phyloP scores from a whole-genome alignment of 2,329 filamentous ascomycete species.

The Xylaria sp. region DNA sequence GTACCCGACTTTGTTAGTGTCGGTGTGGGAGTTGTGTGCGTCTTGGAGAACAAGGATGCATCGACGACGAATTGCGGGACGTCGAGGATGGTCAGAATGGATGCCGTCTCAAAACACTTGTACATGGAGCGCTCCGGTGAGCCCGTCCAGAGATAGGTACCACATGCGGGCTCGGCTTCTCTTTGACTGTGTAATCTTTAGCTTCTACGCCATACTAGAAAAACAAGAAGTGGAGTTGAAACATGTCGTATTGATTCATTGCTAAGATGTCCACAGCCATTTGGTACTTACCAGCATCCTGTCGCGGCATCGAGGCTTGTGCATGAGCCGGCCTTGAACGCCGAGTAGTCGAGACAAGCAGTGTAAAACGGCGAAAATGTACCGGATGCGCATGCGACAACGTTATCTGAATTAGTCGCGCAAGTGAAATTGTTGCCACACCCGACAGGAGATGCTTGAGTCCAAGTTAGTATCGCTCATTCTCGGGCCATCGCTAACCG shows the following conservation, averaged over 20 bases:
- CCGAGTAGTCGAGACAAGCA: constrained; percentile 45
- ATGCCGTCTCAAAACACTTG: constrained; percentile 40
- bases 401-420: constrained; percentile 43
- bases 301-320: constrained; percentile 36
- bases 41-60: constrained; percentile 35
- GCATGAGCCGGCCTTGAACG: constrained; percentile 41
- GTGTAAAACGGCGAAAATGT: constrained; percentile 42
- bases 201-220: neutral
- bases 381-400: constrained; percentile 45
- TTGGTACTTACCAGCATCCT: constrained; percentile 46
- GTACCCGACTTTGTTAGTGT: constrained; percentile 13
- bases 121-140: constrained; percentile 44
- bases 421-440: constrained; percentile 35
- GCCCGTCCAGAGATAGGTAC: constrained; percentile 47
- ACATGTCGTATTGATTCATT: neutral
- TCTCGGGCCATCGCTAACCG: neutral
- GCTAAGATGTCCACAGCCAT: neutral
- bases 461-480: constrained; percentile 4
- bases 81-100: constrained; percentile 43
- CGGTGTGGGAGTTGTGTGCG: constrained; percentile 26
- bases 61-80: constrained; percentile 44
- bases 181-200: constrained; percentile 22
- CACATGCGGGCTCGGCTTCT: constrained; percentile 40
- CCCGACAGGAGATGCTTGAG: constrained; percentile 34
- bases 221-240: neutral